These are phyloP conservation scores for Leccinum barrowsii DNA, from an alignment of 768 basidiomycete genomes.

Conservation along the genomic window DNA sequence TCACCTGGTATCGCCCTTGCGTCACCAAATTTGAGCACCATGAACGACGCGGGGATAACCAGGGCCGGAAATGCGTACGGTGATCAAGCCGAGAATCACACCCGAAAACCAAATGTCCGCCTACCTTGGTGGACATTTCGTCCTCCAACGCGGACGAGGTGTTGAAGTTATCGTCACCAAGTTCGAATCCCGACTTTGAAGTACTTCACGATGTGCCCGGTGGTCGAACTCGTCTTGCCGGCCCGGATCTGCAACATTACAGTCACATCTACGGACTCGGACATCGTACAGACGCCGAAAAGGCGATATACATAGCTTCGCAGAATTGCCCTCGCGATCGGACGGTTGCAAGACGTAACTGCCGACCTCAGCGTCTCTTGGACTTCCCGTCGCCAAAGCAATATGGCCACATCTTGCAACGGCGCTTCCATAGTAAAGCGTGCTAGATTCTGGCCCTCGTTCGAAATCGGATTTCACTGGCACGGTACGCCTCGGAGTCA, in stretches of 20 bases:
- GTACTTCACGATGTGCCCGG: no score
- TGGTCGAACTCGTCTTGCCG: no score
- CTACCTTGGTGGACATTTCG: not conserved
- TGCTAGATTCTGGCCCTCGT: not conserved
- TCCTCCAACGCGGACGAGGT: not conserved
- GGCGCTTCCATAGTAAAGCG: not conserved
- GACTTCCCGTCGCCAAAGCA: no score
- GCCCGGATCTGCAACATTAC: no score
- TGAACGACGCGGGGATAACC: not conserved
- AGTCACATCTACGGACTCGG: not conserved
- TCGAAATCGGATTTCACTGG: not conserved
- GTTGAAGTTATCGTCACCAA: no score
- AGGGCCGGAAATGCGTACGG: not conserved
- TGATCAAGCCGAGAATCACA: not conserved
- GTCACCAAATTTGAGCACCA: not conserved
- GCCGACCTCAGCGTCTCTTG: no score
- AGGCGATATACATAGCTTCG: no score
- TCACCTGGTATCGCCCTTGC: not conserved
- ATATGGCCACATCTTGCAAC: no score
- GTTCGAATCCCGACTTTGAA: not conserved
- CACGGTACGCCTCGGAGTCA: not conserved
- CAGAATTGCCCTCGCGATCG: not conserved
- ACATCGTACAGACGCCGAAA: not conserved
- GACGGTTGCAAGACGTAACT: not conserved
- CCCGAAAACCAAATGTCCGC: not conserved